These are phyloP conservation scores for Phytophthora pini DNA, from an alignment of 352 stramenopile genomes.

Conservation along the genomic window DNA sequence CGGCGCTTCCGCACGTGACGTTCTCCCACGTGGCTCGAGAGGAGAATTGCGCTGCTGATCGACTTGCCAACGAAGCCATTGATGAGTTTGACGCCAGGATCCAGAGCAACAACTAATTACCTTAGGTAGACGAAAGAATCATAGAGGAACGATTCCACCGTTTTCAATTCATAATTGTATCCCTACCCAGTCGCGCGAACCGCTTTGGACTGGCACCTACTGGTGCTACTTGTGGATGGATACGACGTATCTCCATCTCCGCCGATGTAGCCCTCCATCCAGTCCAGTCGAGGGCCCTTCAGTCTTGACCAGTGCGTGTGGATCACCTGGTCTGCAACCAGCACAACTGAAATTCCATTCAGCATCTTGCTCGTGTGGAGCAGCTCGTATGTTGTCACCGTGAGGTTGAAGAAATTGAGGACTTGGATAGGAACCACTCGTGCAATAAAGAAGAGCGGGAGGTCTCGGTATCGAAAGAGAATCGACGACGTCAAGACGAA, in stretches of 20 bases:
- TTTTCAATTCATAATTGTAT: too few species aligned
- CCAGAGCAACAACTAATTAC: background rate
- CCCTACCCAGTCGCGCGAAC: background rate
- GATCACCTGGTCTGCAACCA: conserved; percentile 39
- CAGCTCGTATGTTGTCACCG: conserved; percentile 39
- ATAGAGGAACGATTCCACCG: background rate
- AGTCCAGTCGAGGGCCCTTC: conserved; percentile 23
- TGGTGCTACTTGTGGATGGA: conserved; percentile 2
- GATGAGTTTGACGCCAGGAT: conserved; percentile 39
- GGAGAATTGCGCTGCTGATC: conserved; percentile 61
- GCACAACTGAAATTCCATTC: conserved; percentile 19
- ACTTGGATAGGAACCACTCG: conserved; percentile 29
- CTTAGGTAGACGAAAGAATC: background rate
- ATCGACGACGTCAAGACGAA: conserved; percentile 41
- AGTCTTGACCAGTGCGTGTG: conserved; percentile 37
- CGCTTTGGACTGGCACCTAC: conserved; percentile 8
- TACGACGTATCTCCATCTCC: conserved; percentile 21
- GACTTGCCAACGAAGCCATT: conserved; percentile 73
- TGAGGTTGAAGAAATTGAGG: conserved; percentile 46
- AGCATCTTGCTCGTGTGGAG: conserved; percentile 20
- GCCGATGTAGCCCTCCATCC: conserved; percentile 23
- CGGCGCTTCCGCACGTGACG: conserved; percentile 39
- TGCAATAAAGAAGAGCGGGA: conserved; percentile 36
- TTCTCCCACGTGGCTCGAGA: conserved; percentile 63
- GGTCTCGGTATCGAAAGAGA: conserved; percentile 42